Base-by-base conservation (phyloP, 305 asterid species). In the Fraxinus baroniana region DNA sequence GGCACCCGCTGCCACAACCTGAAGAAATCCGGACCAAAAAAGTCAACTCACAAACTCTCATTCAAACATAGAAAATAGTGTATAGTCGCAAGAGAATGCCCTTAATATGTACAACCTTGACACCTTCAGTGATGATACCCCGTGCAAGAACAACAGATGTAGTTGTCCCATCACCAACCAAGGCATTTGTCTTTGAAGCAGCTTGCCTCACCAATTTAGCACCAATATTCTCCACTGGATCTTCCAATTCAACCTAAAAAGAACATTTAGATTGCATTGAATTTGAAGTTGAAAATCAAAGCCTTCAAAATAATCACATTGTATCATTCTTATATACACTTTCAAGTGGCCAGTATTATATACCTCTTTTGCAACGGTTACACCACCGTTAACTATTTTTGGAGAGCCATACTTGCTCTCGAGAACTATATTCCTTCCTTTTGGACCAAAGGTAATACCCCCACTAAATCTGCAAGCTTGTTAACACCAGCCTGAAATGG, bases 151-250 rank as follows among this genome's bases (percentile, higher is more conserved):
- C 95, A 64, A 90, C 94, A 32, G 94, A 92, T 44, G 94, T 90
- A 1, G 95, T 92, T 13, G 94, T 89, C 46, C 95, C 94, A 83
- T 92, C 94, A 77, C 95, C 95, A 80, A 94, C 95, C 83, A 90
- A 86, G 84, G 90, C 93, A 81, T 92, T 92, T 57, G 95, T 92
- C 86, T 90, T 92, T 28, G 95, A 90, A 33, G 92, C 95, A 70
- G 95, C 95, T 90, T 92, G 95, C 74, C 94, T 88, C 77, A 92
- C 95, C 86, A 90, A 88, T 86, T 85, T 92, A 18, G 90, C 95
- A 20, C 95, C 95, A 76, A 92, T 88, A 70, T 90, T 89, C 84
- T 90, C 93, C 78, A 88, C 94, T 52, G 94, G 92, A 72, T 92
- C 94, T 85, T 90, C 94, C 83, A 90, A 83, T 80, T 90, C 94